Base-by-base conservation (phyloP, 768 basidiomycete genomes). In the Glaciozyma martinii region DNA sequence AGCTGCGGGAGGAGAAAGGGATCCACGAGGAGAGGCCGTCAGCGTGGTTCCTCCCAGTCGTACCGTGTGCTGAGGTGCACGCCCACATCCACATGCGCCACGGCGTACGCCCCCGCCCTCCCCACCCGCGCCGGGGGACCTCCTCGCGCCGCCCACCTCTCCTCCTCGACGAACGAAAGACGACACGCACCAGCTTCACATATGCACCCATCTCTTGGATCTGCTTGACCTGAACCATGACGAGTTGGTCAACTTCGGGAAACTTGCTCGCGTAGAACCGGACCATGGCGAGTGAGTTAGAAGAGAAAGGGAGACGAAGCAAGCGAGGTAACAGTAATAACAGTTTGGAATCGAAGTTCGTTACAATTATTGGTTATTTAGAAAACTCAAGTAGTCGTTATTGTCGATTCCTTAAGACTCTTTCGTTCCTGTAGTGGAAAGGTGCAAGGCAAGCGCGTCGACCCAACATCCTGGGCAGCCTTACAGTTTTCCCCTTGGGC, bases 131-230 rank as follows among this genome's bases (percentile, higher is more conserved):
- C 6, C 49, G 13, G 42, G 18, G 54, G 49, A 60, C 59, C 64
- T 27, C 18, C 46, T 16, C 46, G 42, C 23, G 10, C 54, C 46
- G 21, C 29, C 5, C n/a, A 6, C 23, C 58, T n/a, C 37, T 42
- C 27, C 52, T 12, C 0, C 1, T 32, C 8, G 60, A 63, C 23
- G 29, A 46, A n/a, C 2, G 18, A 25, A 32, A 5, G 19, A 1
- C 6, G 40, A 23, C 30, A 52, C 67, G n/a, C 12, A 94, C 93
- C 72, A 99, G 82, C 75, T 97, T 97, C 69, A 99, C 95, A 76
- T 99, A 98, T 53, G 95, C 95, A 56, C 95, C 95, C 94, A 98
- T 99, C 78, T 99, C 94, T 59, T 92, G 90, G 73, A 99, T 99
- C 79, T 95, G 91, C 77, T 90, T 89, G 68, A 99, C 95, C 76